Percentiles rank a stretch among this genome's conserved stretches.
phyloP scores from a whole-genome alignment of 805 yeast genomes.

The Tetrapisispora pingtungensis region DNA sequence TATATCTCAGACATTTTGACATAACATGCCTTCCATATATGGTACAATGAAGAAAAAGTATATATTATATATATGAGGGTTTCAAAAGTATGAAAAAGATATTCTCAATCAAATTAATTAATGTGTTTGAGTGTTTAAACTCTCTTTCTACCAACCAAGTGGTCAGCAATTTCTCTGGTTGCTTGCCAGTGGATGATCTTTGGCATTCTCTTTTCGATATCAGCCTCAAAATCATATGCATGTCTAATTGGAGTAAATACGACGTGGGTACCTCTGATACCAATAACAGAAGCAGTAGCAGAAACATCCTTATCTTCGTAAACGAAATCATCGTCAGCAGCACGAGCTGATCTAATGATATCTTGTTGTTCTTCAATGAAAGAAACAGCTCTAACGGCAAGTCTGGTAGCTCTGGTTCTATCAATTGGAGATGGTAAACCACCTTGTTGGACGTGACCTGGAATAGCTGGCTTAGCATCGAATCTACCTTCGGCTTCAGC shows the following conservation, averaged over 20 bases:
- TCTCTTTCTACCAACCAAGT: constrained; percentile 62
- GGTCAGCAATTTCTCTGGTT: constrained; percentile 70
- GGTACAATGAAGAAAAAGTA: constrained; percentile 2
- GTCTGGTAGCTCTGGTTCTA: constrained; percentile 62
- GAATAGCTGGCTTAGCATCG: constrained; percentile 71
- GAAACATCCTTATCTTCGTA: constrained; percentile 28
- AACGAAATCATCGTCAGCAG: constrained; percentile 23
- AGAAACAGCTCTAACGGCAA: constrained; percentile 58
- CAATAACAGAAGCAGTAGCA: constrained; percentile 70
- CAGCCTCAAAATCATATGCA: constrained; percentile 82
- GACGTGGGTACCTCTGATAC: constrained; percentile 69
- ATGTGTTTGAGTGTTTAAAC: constrained; percentile 5
- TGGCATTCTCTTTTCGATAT: constrained; percentile 73
- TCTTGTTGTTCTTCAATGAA: constrained; percentile 44
- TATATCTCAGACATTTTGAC: constrained; percentile 10
- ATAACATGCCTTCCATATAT: constrained; percentile 8
- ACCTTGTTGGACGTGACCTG: constrained; percentile 86
- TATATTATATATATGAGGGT: constrained; percentile 1
- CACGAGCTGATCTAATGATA: constrained; percentile 22
- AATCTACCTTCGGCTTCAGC: constrained; percentile 54
- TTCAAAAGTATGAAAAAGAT: background rate
- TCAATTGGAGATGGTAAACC: constrained; percentile 69
- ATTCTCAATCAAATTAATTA: background rate
- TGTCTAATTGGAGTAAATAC: constrained; percentile 63
- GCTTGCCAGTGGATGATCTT: constrained; percentile 76